phyloP scores from a whole-genome alignment of 2,329 filamentous ascomycete genomes.

The Alternaria sp. region DNA sequence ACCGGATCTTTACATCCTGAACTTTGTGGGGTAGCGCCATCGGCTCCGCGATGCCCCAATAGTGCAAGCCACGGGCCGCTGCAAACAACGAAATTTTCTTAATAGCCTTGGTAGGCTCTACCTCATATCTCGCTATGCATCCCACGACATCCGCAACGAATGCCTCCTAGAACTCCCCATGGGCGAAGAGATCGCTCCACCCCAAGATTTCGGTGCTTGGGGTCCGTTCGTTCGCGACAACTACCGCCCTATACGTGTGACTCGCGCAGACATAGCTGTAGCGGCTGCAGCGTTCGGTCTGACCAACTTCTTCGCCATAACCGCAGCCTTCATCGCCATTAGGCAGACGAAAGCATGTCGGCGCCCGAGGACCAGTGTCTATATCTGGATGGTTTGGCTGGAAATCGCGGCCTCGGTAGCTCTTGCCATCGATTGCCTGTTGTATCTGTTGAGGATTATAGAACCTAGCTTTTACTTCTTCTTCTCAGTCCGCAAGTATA shows the following conservation, averaged over 20 bases:
- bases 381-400: constrained; percentile 57
- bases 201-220: constrained; percentile 28
- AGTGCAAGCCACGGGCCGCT: background rate
- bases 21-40: constrained; percentile 5
- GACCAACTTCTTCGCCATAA: constrained; percentile 24
- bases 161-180: constrained; percentile 8
- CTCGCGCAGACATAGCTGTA: constrained; percentile 22
- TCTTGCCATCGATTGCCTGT: constrained; percentile 48
- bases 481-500: constrained; percentile 32
- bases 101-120: background rate
- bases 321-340: constrained; percentile 40
- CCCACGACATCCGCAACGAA: background rate
- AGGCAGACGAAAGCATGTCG: constrained; percentile 30
- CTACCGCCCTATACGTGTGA: constrained; percentile 27
- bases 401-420: constrained; percentile 53
- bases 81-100: background rate
- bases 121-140: background rate
- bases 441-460: constrained; percentile 39
- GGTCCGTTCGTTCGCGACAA: constrained; percentile 33
- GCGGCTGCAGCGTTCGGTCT: constrained; percentile 27
- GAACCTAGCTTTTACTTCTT: constrained; percentile 43
- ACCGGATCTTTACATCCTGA: background rate
- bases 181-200: constrained; percentile 18
- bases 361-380: constrained; percentile 40
- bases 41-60: constrained; percentile 3